phyloP scores from a whole-genome alignment of 306 rosid species.

The Lathyrus sativus region DNA sequence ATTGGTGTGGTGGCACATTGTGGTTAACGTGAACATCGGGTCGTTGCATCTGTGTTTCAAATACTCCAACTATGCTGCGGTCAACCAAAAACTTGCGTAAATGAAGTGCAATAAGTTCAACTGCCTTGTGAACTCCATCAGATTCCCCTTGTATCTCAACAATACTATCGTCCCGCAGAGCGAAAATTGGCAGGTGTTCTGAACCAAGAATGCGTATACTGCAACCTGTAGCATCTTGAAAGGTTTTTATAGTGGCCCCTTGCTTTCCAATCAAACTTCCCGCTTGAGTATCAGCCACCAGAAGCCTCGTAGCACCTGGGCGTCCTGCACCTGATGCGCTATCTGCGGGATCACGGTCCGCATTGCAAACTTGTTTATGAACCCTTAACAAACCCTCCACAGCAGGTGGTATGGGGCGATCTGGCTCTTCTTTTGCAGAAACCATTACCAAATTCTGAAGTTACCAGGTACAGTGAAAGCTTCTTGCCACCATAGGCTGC shows the following conservation, averaged over 20 bases:
- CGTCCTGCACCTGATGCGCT: constrained; percentile 42
- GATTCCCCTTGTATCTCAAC: constrained; percentile 66
- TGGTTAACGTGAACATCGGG: constrained; percentile 50
- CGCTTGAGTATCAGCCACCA: constrained; percentile 68
- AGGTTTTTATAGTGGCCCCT: constrained; percentile 54
- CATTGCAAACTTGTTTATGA: constrained; percentile 55
- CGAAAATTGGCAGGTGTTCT: constrained; percentile 58
- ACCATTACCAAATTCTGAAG: constrained; percentile 85
- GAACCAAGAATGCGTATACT: constrained; percentile 56
- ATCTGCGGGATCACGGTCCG: constrained; percentile 48
- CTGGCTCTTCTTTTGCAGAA: constrained; percentile 66
- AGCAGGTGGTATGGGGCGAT: constrained; percentile 53
- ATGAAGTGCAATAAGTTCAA: constrained; percentile 59
- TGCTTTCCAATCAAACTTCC: constrained; percentile 66
- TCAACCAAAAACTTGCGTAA: constrained; percentile 62
- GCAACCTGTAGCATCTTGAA: constrained; percentile 60
- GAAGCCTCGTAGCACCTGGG: constrained; percentile 48
- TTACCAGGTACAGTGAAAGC: constrained; percentile 92
- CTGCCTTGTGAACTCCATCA: constrained; percentile 56
- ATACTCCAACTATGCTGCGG: constrained; percentile 61
- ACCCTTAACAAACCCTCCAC: constrained; percentile 64
- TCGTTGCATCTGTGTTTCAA: constrained; percentile 61
- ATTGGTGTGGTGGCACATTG: constrained; percentile 53
- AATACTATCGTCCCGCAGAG: constrained; percentile 57
- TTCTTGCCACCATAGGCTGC: constrained; percentile 69